A percentile compares a stretch with the other conserved stretches of the same genome.
phyloP scores from a whole-genome alignment of 2,329 filamentous ascomycete species.

The Trichoderma sp. region DNA sequence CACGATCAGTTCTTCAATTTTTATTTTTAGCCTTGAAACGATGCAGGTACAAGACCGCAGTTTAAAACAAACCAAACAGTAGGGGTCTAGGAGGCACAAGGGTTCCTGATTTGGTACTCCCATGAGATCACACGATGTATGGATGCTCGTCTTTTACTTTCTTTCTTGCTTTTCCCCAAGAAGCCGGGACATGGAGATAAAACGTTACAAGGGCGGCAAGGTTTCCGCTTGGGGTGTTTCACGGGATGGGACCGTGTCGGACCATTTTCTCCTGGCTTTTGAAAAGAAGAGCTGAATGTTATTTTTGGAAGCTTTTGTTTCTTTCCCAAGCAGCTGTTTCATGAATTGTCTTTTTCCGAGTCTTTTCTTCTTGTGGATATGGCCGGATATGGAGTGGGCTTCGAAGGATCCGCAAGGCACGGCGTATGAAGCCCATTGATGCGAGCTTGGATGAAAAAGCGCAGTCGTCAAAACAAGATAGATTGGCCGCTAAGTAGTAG shows the following conservation, averaged over 20 bases:
- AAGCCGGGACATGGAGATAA: background rate
- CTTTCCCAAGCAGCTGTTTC: background rate
- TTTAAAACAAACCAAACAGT: background rate
- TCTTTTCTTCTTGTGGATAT: background rate
- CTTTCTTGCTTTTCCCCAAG: background rate
- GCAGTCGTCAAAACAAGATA: background rate
- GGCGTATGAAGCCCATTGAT: background rate
- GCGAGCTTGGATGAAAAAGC: background rate
- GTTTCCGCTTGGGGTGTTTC: background rate
- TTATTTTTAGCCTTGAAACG: background rate
- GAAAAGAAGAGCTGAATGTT: background rate
- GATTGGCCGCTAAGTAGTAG: background rate
- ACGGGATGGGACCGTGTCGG: background rate
- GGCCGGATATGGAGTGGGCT: conserved; percentile 9
- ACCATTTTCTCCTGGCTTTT: background rate
- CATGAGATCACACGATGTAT: background rate
- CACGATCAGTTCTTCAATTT: background rate
- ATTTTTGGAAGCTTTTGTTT: background rate
- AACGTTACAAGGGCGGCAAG: background rate
- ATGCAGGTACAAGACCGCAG: background rate
- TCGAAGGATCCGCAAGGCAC: background rate
- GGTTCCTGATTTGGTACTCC: background rate
- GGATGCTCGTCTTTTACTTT: too few species aligned
- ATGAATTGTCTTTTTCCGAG: too few species aligned
- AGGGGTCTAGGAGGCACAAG: background rate